Base-by-base conservation (phyloP, 2,329 filamentous ascomycete species). In the Aspergillus versicolor region DNA sequence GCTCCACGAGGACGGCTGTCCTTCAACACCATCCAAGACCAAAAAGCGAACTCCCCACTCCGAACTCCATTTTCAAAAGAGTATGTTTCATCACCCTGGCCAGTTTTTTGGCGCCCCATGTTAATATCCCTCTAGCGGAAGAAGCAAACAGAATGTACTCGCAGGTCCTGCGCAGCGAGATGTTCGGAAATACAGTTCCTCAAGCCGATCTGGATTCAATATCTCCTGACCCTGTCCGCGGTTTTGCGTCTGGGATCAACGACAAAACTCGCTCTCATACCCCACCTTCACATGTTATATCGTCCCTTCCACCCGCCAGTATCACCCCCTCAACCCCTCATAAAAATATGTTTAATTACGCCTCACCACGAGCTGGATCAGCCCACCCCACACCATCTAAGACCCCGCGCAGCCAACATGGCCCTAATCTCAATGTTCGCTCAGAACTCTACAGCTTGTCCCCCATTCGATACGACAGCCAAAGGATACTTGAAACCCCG, bases 401-500 rank as follows among this genome's bases (percentile, higher is more conserved):
- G 75, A 97, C 94, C 2, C 92, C 93, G 1, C 90, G 92, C 69
- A 93, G 89, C 67, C 86, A 92, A 54, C 88, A 94, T 78, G 90
- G 90, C 15, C 88, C 91, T 3, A 97, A 96, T 67, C 78, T 97
- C 43, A 92, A 99, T 73, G 88, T 91, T 7, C 84, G 89, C 58
- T 92, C 94, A 11, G 94, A 99, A 66, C 88, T 97, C 37, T 99
- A 99, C 78, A 97, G 92, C 70, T 75, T 97, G 38, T 97, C 94
- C 0, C 94, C 94, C 0, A 93, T 99, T 62, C 89, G 94, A 52
- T 91, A 92, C 66, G 90, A 90, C 55, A 97, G 92, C 67, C 94
- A 97, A 69, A 89, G 91, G 58, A 95, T 99, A 83, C 84, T 99
- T 0, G 82, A 97, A 13, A 96, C 90, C 54, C 92, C 93, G 2